Base-by-base conservation (phyloP, 345 rosid genomes). In the Rhodamnia rubescens region DNA sequence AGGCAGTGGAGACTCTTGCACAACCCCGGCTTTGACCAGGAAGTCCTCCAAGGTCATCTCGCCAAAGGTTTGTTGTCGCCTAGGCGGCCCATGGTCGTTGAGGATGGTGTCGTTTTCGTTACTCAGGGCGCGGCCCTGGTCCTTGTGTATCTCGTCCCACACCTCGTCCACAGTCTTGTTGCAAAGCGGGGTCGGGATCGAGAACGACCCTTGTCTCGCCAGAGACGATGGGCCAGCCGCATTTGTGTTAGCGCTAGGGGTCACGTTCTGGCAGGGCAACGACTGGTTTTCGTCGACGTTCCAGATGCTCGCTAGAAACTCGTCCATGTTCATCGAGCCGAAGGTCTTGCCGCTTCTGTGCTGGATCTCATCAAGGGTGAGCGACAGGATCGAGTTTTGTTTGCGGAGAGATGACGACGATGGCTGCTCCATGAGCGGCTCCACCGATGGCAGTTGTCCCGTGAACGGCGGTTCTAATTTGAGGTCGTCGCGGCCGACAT, bases 281-380 rank as follows among this genome's bases (percentile, higher is more conserved):
- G 91, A 53, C 57, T 86, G 93, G 51, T 89, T 90, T 1, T 94
- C 97, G 5, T 93, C 95, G 1, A 88, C 94, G 26, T 84, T 91
- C 99, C 98, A 96, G 56, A 96, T 74, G 86, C 90, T 95, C 20
- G 95, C 90, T 4, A 96, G 90, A 86, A 96, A 95, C 86, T 95
- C 98, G 84, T 96, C 98, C 98, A 96, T 95, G 92, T 92, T 95
- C 99, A 96, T 96, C 16, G 95, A 92, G 7, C 98, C 99, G 3
- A 96, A 85, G 87, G 88, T 89, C 92, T 89, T 95, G 21, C 99
- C 98, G 14, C 98, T 94, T 90, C 95, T 93, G 83, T 86, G 89
- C 83, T 95, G 96, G 61, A 96, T 94, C 84, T 96, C 98, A 11
- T 93, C 95, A 51, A 95, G 95, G 47, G 98, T 96, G 11, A 95